Conservation (phyloP, 1,139 yeast species). For the Entelexis sorbosivorans region DNA sequence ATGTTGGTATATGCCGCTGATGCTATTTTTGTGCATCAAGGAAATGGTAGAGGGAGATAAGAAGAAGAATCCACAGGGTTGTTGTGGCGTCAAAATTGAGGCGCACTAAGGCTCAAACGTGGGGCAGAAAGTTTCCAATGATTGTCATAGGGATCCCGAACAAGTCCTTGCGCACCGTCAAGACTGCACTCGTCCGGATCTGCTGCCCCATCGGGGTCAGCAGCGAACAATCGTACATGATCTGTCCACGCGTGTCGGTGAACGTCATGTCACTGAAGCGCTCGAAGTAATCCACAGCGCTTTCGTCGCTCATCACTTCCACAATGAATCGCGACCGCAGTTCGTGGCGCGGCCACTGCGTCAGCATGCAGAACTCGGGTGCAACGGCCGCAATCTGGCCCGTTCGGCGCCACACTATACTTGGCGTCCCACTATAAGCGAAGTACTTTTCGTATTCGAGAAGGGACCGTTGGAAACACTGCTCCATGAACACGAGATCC, state of each 20-base stretch:
- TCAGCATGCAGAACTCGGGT: constrained; percentile 75
- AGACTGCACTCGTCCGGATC: constrained; percentile 65
- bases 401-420: constrained; percentile 89
- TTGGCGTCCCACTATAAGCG: constrained; percentile 80
- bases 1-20: too few relatives aligned
- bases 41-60: background rate
- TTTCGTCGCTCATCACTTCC: constrained; percentile 77
- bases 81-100: background rate
- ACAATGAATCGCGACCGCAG: constrained; percentile 64
- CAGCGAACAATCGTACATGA: constrained; percentile 73
- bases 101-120: background rate
- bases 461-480: constrained; percentile 84
- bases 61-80: background rate
- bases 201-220: constrained; percentile 43
- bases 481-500: constrained; percentile 89
- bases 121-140: constrained; percentile 78
- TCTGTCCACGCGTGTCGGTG: constrained; percentile 76
- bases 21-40: too few relatives aligned
- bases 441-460: constrained; percentile 81
- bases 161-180: constrained; percentile 84
- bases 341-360: constrained; percentile 77
- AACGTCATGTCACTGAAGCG: constrained; percentile 76
- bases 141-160: constrained; percentile 96
- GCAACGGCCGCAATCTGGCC: constrained; percentile 94
- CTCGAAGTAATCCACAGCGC: constrained; percentile 80